Conservation (phyloP, 2,329 filamentous ascomycete species). For the Sodiomyces alkalinus region DNA sequence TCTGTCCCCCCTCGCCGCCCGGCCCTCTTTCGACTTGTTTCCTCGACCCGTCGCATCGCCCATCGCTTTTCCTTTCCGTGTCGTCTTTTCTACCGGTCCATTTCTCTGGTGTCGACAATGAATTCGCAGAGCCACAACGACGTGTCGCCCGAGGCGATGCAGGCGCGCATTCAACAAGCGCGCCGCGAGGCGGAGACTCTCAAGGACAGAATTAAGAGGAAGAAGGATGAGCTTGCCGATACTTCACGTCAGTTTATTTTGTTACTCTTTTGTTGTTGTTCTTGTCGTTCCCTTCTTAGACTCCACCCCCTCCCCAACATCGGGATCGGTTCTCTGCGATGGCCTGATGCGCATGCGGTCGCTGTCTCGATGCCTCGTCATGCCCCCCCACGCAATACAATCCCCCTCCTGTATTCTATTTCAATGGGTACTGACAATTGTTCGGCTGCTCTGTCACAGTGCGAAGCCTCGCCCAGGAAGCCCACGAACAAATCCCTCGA, state of each 20-base stretch:
- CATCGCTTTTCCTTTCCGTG: constrained; percentile 6
- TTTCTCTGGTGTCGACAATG: constrained; percentile 24
- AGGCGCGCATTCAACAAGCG: constrained; percentile 82
- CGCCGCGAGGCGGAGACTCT: constrained; percentile 94
- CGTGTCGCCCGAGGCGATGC: constrained; percentile 64
- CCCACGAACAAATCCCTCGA: constrained; percentile 81
- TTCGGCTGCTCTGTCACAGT: no score
- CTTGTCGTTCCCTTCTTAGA: no score
- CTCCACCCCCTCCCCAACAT: no score
- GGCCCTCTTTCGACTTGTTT: constrained; percentile 7
- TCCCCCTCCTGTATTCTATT: no score
- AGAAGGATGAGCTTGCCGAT: constrained; percentile 98
- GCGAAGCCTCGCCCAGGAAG: constrained; percentile 79
- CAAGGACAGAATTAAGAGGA: constrained; percentile 98
- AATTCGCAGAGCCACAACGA: constrained; percentile 43
- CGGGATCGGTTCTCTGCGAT: no score
- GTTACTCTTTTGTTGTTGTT: no score
- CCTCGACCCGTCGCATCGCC: no score
- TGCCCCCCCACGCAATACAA: background rate
- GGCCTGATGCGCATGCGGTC: constrained; percentile 3
- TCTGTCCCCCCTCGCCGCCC: constrained; percentile 7
- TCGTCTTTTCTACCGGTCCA: no score
- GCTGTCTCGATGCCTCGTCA: constrained; percentile 2
- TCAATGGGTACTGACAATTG: constrained; percentile 10
- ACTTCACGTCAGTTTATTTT: constrained; percentile 94